Evolutionary conservation across 495 filamentous ascomycete genomes (phyloP), one percentile per base, ranked within the genome.

Genomic region (Aspergillus hancockii): DNA sequence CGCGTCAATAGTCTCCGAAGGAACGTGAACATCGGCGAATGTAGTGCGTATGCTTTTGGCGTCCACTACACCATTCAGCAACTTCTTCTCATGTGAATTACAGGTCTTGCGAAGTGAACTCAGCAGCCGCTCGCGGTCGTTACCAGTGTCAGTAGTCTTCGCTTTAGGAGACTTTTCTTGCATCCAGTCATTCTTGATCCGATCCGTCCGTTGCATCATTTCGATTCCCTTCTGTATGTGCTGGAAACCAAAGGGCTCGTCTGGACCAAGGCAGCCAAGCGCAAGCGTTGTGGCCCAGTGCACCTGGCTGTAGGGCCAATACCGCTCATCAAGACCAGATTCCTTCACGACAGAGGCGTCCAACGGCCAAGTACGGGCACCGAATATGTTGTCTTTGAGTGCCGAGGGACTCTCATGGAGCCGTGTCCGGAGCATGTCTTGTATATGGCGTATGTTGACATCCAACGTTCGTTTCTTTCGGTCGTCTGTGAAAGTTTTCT

Each of bases 1-100:
- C 1, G 92, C 88, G 40, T 96, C 91, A 30, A 96, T 89, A 12
- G 91, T 97, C 52, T 91, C 89, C 4, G 81, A 70, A 0, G 92
- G 85, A 16, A 90, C 92, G 59, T 90, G 88, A 38, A 98, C 87
- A 67, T 95, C 89, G 13, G 83, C 72, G 58, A 98, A 98, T 3
- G 90, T 93, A 0, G 90, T 95, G 51, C 85, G 86, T 52, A 98
- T 90, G 58, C 88, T 88, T 31, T 85, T 76, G 9, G 91, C 84
- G 66, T 97, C 84, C 25, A 95, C 83, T 1, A 98, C 85, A 12
- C 94, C 92, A 38, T 83, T 84, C 19, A 96, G 72, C 3, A 98
- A 78, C 60, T 86, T 88, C 71, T 92, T 92, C 73, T 98, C 94
- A 64, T 96, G 83, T 7, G 79, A 69, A 59, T 87, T 90, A 66